Percentiles rank a stretch among this genome's conserved stretches.
Conservation (phyloP, 805 yeast genomes). For the Candida caryicola region DNA sequence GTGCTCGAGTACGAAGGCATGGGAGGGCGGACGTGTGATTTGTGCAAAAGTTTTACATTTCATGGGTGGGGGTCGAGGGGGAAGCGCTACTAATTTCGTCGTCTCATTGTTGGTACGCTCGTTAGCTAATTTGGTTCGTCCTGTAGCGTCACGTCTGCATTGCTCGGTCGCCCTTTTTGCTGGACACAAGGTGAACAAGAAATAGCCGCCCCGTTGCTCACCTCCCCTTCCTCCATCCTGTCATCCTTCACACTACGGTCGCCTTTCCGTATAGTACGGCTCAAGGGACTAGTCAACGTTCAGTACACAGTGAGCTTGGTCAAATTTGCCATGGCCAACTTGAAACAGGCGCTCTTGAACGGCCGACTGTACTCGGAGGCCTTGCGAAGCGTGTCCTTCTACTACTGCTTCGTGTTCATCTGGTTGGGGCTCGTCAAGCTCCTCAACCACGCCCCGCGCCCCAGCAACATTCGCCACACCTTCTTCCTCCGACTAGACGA, state of each 20-base stretch:
- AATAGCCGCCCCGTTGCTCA: no score
- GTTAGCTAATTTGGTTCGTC: no score
- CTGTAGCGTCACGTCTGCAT: no score
- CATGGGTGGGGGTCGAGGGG: no score
- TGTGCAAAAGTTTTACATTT: neutral
- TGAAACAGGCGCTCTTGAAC: neutral
- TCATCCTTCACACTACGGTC: neutral
- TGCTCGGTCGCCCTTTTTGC: no score
- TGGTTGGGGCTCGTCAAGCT: slow-evolving; percentile 61
- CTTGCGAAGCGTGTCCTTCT: slow-evolving; percentile 16
- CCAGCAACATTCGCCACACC: slow-evolving; percentile 53
- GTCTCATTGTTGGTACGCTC: no score
- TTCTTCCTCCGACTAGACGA: slow-evolving; percentile 43
- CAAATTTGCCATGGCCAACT: neutral
- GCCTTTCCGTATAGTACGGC: neutral
- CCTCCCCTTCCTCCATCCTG: no score
- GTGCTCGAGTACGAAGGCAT: no score
- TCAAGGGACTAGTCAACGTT: neutral
- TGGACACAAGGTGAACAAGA: no score
- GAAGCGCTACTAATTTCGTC: no score
- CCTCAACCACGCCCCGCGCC: slow-evolving; percentile 54
- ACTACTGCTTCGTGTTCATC: slow-evolving; percentile 51
- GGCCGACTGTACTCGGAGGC: neutral
- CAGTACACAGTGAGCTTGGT: neutral
- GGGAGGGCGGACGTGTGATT: no score